These are phyloP conservation scores for Apiospora arundinis DNA, from an alignment of 2,329 filamentous ascomycete genomes.

Conservation along the genomic window DNA sequence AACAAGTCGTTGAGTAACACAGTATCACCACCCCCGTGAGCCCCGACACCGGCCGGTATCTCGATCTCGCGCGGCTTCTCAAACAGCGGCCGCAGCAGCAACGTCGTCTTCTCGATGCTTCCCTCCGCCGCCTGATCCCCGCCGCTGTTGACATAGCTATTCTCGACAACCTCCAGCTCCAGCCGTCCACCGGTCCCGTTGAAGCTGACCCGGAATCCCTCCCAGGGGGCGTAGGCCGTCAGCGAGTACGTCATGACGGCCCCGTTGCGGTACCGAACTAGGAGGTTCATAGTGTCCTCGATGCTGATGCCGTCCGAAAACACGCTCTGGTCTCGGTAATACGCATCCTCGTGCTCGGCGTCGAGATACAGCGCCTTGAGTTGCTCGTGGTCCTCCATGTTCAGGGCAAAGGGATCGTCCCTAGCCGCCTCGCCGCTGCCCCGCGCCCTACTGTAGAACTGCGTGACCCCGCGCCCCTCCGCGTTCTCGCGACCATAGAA, in stretches of 20 bases:
- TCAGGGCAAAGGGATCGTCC: conserved; percentile 64
- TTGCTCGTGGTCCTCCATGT: conserved; percentile 57
- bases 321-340: conserved; percentile 67
- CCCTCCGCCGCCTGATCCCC: conserved; percentile 63
- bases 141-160: conserved; percentile 66
- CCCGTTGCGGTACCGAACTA: conserved; percentile 63
- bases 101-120: conserved; percentile 54
- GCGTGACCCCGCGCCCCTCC: conserved; percentile 56
- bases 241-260: conserved; percentile 65
- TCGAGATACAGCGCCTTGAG: conserved; percentile 66
- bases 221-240: conserved; percentile 68
- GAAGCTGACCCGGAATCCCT: conserved; percentile 63
- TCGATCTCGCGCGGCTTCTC: conserved; percentile 62
- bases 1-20: conserved; percentile 64
- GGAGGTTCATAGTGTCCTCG: conserved; percentile 67
- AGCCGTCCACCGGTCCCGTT: conserved; percentile 64
- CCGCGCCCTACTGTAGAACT: conserved; percentile 57
- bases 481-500: conserved; percentile 70
- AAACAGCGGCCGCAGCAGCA: conserved; percentile 60
- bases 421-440: conserved; percentile 59
- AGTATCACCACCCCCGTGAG: conserved; percentile 66
- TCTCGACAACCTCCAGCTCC: conserved; percentile 68
- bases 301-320: conserved; percentile 69
- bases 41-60: conserved; percentile 57
- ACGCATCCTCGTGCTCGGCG: conserved; percentile 68